Evolutionary conservation across 2,329 filamentous ascomycete species (phyloP).

Genomic region (Periconia sp.): DNA sequence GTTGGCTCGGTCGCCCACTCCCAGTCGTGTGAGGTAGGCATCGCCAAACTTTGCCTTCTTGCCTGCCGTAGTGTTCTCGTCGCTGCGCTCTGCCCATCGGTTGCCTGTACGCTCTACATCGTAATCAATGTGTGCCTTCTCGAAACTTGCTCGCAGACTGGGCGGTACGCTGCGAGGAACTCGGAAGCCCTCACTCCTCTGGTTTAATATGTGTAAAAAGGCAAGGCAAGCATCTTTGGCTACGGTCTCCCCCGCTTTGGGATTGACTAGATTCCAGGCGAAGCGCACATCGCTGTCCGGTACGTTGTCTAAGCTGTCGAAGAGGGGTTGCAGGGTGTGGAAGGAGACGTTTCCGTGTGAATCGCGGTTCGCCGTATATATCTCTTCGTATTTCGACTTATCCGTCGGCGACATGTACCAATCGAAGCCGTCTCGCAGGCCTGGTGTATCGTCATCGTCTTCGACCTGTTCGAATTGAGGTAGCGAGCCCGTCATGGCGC

Average conservation of each 20-base stretch:
- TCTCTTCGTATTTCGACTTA: slow-evolving; percentile 93
- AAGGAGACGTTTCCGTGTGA: slow-evolving; percentile 78
- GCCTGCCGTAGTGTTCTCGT: slow-evolving; percentile 79
- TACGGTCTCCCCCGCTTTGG: slow-evolving; percentile 76
- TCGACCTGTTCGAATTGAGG: slow-evolving; percentile 83
- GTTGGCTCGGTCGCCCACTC: slow-evolving; percentile 68
- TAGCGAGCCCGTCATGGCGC: slow-evolving; percentile 70
- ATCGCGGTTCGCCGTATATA: slow-evolving; percentile 91
- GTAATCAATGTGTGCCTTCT: slow-evolving; percentile 96
- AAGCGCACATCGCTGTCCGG: slow-evolving; percentile 80
- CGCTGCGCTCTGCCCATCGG: slow-evolving; percentile 76
- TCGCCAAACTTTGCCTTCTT: slow-evolving; percentile 97
- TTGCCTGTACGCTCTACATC: slow-evolving; percentile 78
- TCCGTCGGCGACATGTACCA: slow-evolving; percentile 98
- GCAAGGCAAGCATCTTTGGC: slow-evolving; percentile 94
- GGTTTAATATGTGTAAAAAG: slow-evolving; percentile 95
- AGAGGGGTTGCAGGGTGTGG: slow-evolving; percentile 76
- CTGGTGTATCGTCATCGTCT: slow-evolving; percentile 74
- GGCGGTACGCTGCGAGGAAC: slow-evolving; percentile 91
- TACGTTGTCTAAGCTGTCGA: slow-evolving; percentile 68
- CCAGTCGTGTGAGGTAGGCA: slow-evolving; percentile 88
- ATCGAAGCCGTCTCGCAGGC: slow-evolving; percentile 94
- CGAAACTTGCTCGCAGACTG: slow-evolving; percentile 86
- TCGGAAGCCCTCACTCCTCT: slow-evolving; percentile 90
- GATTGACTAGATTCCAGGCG: slow-evolving; percentile 97